Conservation (phyloP, 257 asterid species). For the Jaltomata sinuosa region DNA sequence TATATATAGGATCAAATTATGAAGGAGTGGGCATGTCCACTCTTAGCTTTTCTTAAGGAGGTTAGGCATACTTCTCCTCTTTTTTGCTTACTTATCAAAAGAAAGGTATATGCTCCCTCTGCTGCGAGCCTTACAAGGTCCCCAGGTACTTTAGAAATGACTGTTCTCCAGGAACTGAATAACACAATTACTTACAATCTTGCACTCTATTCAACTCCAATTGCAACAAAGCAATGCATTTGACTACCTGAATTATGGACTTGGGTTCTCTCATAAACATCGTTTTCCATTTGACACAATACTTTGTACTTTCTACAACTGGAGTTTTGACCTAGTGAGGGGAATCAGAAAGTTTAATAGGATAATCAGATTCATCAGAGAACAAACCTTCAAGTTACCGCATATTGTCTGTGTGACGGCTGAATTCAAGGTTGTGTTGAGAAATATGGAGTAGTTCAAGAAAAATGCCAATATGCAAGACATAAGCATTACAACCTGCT, state of each 20-base stretch:
- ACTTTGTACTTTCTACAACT: background rate
- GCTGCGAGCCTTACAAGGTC: background rate
- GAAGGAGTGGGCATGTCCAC: background rate
- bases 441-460: slow-evolving; percentile 71
- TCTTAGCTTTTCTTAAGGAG: background rate
- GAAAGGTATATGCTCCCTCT: background rate
- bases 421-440: slow-evolving; percentile 87
- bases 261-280: background rate
- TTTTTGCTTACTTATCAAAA: background rate
- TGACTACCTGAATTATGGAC: background rate
- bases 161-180: background rate
- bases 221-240: background rate
- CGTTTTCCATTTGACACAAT: background rate
- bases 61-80: background rate
- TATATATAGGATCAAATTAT: background rate
- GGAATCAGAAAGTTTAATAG: background rate
- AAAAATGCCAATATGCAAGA: slow-evolving; percentile 85
- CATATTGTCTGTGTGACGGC: slow-evolving; percentile 95
- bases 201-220: background rate
- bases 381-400: slow-evolving; percentile 84
- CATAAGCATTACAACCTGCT: slow-evolving; percentile 63
- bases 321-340: background rate
- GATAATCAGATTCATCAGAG: background rate
- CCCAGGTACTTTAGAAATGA: background rate
- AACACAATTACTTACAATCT: background rate